Evolutionary conservation across 2,329 filamentous ascomycete genomes (phyloP), one percentile per base, ranked within the genome.

Genomic region (Scedosporium aurantiacum): DNA sequence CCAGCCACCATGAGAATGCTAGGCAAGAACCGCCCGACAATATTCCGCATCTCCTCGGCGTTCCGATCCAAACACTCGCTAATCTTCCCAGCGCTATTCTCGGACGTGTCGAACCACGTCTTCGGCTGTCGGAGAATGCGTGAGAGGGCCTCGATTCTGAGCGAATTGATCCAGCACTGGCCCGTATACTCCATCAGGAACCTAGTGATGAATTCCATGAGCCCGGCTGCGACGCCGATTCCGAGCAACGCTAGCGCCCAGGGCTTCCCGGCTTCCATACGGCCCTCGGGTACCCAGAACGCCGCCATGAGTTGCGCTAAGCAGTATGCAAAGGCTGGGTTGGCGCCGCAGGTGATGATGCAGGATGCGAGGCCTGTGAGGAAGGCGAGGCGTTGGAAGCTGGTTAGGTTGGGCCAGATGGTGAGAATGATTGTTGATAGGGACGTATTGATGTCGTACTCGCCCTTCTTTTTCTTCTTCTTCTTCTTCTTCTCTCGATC

Each of bases 31-130:
- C 88, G 83, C 1, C 89, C 88, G 0, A 96, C 79, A 0, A 97
- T 76, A 66, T 90, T 91, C 7, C 89, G 83, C 83, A 94, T 92
- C 69, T 96, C 91, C 70, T 97, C 91, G 0, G 88, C 89, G 67
- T 90, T 89, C 16, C 88, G 82, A 67, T 96, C 90, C 0, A 97
- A 79, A 54, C 82, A 87, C 63, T 90, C 85, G 0, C 80, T 84
- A 50, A 97, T 78, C 27, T 40, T 25, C 0, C 79, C 77, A 0
- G 87, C 76, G 0, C 81, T 83, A 70, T 94, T 89, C 40, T 79
- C 77, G 1, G 87, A 78, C 58, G 80, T 76, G 64, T 91, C 86
- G 66, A 96, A 96, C 87, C 91, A 97, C 4, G 81, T 73, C 63
- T 82, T 85, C 0, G 90, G 88, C 68, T 97, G 93, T 45, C 82